phyloP scores from a whole-genome alignment of 2,329 filamentous ascomycete species.

The Cytospora piceae region DNA sequence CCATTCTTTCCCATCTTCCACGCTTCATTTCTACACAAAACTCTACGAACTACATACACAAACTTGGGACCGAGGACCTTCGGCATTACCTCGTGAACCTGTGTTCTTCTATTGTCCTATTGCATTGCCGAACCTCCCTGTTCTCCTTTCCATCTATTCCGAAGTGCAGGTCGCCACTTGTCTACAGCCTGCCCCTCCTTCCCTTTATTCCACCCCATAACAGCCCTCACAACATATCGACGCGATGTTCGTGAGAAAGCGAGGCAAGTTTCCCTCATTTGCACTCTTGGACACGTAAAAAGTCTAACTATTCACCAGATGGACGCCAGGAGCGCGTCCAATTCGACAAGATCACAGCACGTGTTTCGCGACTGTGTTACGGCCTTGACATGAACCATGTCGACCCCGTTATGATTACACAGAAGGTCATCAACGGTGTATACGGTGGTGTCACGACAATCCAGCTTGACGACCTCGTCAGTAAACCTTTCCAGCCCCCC shows the following conservation, averaged over 20 bases:
- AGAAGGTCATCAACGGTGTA: conserved; percentile 99
- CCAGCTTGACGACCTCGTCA: conserved; percentile 94
- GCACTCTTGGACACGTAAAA: neutral
- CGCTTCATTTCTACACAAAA: conserved; percentile 5
- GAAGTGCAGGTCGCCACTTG: conserved; percentile 19
- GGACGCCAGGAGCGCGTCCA: conserved; percentile 99
- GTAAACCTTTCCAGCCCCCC: conserved; percentile 40
- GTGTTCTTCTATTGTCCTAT: conserved; percentile 1
- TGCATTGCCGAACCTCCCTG: neutral
- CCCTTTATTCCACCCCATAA: conserved; percentile 2
- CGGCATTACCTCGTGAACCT: neutral
- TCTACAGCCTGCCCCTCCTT: conserved; percentile 20
- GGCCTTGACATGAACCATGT: conserved; percentile 93
- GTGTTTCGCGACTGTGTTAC: conserved; percentile 96
- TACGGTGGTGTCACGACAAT: conserved; percentile 97
- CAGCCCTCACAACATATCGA: conserved; percentile 32
- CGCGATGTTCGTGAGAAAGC: conserved; percentile 67
- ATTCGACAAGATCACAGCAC: conserved; percentile 99
- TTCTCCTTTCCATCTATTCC: conserved; percentile 1
- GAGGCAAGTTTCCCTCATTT: conserved; percentile 51
- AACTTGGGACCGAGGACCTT: conserved; percentile 1
- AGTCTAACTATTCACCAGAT: conserved; percentile 58
- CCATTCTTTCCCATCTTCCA: conserved; percentile 11
- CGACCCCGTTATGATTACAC: conserved; percentile 95
- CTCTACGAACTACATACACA: neutral